phyloP scores from a whole-genome alignment of 768 basidiomycete species.

The Punctularia strigosozonata region DNA sequence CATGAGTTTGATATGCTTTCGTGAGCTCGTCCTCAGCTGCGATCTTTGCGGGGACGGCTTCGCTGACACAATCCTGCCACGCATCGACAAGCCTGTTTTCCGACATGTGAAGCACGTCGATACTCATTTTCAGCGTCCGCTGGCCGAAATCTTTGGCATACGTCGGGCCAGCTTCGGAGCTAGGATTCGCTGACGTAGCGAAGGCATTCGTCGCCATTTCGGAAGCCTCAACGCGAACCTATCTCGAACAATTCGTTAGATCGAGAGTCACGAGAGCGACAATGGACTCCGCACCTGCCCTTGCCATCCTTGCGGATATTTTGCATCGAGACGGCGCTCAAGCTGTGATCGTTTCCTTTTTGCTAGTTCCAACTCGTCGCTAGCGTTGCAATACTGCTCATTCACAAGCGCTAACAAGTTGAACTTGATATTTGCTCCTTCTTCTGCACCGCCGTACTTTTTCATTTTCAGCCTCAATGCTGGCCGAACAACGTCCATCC shows the following conservation, averaged over 20 bases:
- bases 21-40: slow-evolving; percentile 37
- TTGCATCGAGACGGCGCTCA: slow-evolving; percentile 30
- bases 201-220: background rate
- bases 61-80: slow-evolving; percentile 36
- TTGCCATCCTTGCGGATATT: slow-evolving; percentile 22
- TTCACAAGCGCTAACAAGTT: slow-evolving; percentile 52
- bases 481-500: slow-evolving; percentile 55
- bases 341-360: slow-evolving; percentile 34
- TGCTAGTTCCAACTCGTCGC: slow-evolving; percentile 41
- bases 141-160: slow-evolving; percentile 35
- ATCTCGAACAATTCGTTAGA: background rate
- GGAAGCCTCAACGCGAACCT: slow-evolving; percentile 28
- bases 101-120: slow-evolving; percentile 32
- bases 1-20: slow-evolving; percentile 17
- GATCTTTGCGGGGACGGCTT: slow-evolving; percentile 24
- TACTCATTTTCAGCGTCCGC: slow-evolving; percentile 28
- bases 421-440: slow-evolving; percentile 39
- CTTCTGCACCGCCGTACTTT: slow-evolving; percentile 35
- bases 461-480: slow-evolving; percentile 52
- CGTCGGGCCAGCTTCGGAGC: slow-evolving; percentile 14
- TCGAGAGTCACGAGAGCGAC: background rate
- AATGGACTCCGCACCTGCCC: slow-evolving; percentile 25
- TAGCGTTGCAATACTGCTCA: slow-evolving; percentile 31
- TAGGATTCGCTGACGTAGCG: background rate
- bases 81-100: slow-evolving; percentile 21